A percentile compares a stretch with the other conserved stretches of the same genome.
phyloP scores from a whole-genome alignment of 2,329 filamentous ascomycete species.

The Macrophomina pseudophaseolina region DNA sequence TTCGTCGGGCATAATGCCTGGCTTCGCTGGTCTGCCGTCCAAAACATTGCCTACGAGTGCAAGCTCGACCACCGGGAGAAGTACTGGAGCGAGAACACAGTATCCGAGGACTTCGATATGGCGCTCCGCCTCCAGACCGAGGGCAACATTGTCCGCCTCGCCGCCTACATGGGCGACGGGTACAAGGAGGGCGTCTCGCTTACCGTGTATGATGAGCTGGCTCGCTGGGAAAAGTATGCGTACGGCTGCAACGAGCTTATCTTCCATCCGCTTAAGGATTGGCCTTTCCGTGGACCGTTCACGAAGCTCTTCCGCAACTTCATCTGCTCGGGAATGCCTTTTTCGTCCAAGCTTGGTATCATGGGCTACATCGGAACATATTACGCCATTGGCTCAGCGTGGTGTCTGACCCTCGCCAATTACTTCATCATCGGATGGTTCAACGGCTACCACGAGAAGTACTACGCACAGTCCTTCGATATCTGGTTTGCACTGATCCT shows the following conservation, averaged over 20 bases:
- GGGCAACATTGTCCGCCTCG: conserved; percentile 72
- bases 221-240: conserved; percentile 75
- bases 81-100: conserved; percentile 76
- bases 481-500: conserved; percentile 68
- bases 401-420: conserved; percentile 69
- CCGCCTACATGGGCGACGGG: conserved; percentile 69
- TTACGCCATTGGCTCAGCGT: conserved; percentile 71
- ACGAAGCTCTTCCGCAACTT: conserved; percentile 68
- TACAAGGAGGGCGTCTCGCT: conserved; percentile 77
- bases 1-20: conserved; percentile 82
- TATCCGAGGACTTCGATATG: conserved; percentile 67
- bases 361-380: conserved; percentile 74
- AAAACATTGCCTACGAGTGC: conserved; percentile 57
- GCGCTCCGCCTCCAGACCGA: conserved; percentile 63
- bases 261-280: conserved; percentile 70
- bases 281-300: conserved; percentile 67
- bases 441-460: conserved; percentile 73
- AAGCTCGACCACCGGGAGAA: conserved; percentile 66
- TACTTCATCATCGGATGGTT: conserved; percentile 76
- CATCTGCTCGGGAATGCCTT: conserved; percentile 63
- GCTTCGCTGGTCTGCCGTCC: conserved; percentile 70
- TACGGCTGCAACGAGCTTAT: conserved; percentile 60
- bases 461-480: conserved; percentile 76
- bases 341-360: conserved; percentile 73
- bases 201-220: conserved; percentile 74